Evolutionary conservation across 805 yeast species (phyloP).

Genomic region (Nakazawaea ishiwadae): DNA sequence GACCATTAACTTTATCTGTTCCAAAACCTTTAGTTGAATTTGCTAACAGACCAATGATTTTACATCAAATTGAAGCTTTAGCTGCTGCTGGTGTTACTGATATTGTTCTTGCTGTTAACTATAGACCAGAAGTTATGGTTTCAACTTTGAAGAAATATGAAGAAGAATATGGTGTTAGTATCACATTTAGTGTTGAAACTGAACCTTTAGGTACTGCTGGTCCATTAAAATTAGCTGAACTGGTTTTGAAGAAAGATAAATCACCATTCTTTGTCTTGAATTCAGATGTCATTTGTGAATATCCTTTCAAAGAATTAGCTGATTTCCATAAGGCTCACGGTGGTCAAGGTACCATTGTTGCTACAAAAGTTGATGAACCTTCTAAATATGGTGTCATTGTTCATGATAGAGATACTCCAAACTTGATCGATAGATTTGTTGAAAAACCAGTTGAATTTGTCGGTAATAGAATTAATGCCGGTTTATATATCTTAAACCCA

Average conservation of each 20-base stretch:
- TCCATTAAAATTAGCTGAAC: conserved; percentile 95
- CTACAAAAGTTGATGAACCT: conserved; percentile 99
- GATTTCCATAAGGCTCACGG: conserved; percentile 94
- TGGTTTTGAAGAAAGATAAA: conserved; percentile 87
- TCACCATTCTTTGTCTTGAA: conserved; percentile 96
- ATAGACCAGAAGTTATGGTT: conserved; percentile 99
- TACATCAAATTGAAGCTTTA: conserved; percentile 96
- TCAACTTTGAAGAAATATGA: conserved; percentile 92
- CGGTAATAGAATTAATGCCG: conserved; percentile 99
- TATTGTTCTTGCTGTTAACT: conserved; percentile 96
- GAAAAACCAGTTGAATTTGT: conserved; percentile 99
- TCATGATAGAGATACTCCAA: conserved; percentile 90
- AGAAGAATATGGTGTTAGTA: conserved; percentile 86
- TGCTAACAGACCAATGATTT: conserved; percentile 98
- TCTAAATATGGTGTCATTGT: conserved; percentile 99
- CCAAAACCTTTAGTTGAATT: conserved; percentile 98
- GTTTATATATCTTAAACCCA: conserved; percentile 97
- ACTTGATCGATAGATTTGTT: conserved; percentile 96
- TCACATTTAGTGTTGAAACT: conserved; percentile 97
- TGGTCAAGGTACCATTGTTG: conserved; percentile 97
- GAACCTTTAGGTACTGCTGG: conserved; percentile 99
- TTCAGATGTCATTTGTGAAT: conserved; percentile 98
- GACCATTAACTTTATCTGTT: conserved; percentile 92
- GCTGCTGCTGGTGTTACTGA: conserved; percentile 99
- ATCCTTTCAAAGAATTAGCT: conserved; percentile 91